Evolutionary conservation across 1,284 basidiomycete species (phyloP).

Genomic region (Cerioporus squamosus): DNA sequence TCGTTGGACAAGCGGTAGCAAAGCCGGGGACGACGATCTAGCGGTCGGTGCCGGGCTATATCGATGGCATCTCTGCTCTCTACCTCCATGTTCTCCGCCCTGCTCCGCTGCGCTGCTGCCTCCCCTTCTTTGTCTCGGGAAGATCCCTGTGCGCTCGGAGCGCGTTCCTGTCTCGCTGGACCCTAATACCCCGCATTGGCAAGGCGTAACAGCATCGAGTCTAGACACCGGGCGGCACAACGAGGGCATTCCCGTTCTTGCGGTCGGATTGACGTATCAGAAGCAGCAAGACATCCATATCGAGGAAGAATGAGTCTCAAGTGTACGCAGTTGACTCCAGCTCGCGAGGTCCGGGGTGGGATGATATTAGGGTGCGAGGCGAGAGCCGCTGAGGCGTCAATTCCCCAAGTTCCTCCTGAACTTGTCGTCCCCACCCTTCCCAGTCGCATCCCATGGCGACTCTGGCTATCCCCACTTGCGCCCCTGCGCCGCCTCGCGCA

Average conservation of each 20-base stretch:
- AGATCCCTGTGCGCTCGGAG: not conserved
- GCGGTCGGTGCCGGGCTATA: slow-evolving; percentile 6
- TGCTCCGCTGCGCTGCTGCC: not conserved
- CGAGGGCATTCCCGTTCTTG: slow-evolving; percentile 6
- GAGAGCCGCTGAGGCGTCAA: slow-evolving; percentile 16
- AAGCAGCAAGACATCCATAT: slow-evolving; percentile 3
- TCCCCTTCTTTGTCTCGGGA: slow-evolving; percentile 16
- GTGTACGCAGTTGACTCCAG: slow-evolving; percentile 4
- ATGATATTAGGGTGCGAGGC: slow-evolving; percentile 17
- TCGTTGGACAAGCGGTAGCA: not conserved
- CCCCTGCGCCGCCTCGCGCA: not conserved
- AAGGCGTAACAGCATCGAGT: not conserved
- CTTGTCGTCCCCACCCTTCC: slow-evolving; percentile 6
- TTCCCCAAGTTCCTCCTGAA: not conserved
- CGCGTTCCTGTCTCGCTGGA: not conserved
- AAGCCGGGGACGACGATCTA: not conserved
- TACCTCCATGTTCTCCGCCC: slow-evolving; percentile 12
- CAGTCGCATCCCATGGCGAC: slow-evolving; percentile 10
- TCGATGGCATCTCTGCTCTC: slow-evolving; percentile 16
- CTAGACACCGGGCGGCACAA: slow-evolving; percentile 1
- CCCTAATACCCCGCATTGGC: slow-evolving; percentile 11
- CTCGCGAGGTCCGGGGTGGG: slow-evolving; percentile 7
- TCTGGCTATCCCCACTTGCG: not conserved
- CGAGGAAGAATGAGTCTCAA: not conserved
- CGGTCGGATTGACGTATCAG: slow-evolving; percentile 19